These are phyloP conservation scores for Colletotrichum lentis DNA, from an alignment of 2,329 filamentous ascomycete genomes.

Conservation along the genomic window DNA sequence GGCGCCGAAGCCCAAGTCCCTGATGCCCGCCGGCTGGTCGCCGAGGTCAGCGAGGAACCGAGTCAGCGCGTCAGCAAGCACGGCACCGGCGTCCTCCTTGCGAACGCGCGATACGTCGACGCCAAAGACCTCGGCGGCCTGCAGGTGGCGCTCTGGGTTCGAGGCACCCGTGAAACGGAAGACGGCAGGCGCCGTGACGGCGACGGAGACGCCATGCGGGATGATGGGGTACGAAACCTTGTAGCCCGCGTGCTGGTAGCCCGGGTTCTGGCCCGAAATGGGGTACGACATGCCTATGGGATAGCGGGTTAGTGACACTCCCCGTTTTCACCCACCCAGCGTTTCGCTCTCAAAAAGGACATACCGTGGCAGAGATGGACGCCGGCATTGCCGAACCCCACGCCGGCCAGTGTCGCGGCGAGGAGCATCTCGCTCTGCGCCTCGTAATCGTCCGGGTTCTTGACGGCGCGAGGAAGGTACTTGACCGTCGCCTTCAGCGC, in stretches of 20 bases:
- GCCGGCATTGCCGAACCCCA: constrained; percentile 97
- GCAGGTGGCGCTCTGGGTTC: constrained; percentile 90
- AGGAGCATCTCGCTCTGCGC: constrained; percentile 96
- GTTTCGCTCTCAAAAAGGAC: constrained; percentile 40
- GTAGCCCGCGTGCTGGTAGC: constrained; percentile 50
- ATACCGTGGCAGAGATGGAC: constrained; percentile 78
- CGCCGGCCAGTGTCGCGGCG: constrained; percentile 90
- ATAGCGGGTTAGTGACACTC: background rate
- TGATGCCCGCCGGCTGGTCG: constrained; percentile 88
- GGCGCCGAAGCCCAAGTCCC: constrained; percentile 79
- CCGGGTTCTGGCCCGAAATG: constrained; percentile 90
- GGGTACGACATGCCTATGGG: constrained; percentile 90
- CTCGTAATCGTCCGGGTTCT: constrained; percentile 88
- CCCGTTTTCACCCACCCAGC: background rate
- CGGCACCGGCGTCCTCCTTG: constrained; percentile 86
- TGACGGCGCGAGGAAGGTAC: constrained; percentile 88
- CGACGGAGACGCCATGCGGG: constrained; percentile 94
- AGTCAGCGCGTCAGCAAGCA: constrained; percentile 82
- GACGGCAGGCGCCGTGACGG: constrained; percentile 90
- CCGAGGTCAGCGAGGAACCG: constrained; percentile 84
- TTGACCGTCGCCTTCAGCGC: constrained; percentile 85
- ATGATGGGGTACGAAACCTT: constrained; percentile 72
- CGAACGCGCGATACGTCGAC: constrained; percentile 89
- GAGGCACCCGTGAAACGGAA: constrained; percentile 92
- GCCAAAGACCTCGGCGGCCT: constrained; percentile 88